A percentile compares a stretch with the other conserved stretches of the same genome.
These are phyloP conservation scores for Curvularia sp. DNA, from an alignment of 2,329 filamentous ascomycete species.

Conservation along the genomic window DNA sequence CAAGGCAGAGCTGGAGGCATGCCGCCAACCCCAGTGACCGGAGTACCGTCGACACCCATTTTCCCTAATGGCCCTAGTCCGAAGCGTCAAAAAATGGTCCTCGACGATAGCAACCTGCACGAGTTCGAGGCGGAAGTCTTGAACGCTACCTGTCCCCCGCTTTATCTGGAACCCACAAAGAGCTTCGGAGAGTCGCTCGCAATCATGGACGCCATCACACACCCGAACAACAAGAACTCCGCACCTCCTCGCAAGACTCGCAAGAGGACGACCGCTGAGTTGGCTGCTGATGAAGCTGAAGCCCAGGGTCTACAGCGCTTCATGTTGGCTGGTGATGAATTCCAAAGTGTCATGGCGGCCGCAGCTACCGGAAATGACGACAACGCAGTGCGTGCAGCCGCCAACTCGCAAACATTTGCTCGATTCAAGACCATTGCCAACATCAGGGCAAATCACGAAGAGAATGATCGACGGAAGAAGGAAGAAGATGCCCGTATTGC, in stretches of 20 bases:
- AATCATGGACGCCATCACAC: slow-evolving; percentile 73
- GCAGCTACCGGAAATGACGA: slow-evolving; percentile 71
- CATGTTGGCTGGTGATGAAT: slow-evolving; percentile 91
- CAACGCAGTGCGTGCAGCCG: slow-evolving; percentile 65
- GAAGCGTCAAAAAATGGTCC: slow-evolving; percentile 75
- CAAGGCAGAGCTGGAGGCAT: slow-evolving; percentile 58
- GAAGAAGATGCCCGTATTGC: slow-evolving; percentile 57
- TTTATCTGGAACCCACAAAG: slow-evolving; percentile 79
- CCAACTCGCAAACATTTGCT: slow-evolving; percentile 87
- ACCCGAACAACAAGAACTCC: slow-evolving; percentile 77
- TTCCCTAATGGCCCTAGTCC: slow-evolving; percentile 69
- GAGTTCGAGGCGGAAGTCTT: slow-evolving; percentile 79
- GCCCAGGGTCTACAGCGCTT: slow-evolving; percentile 89
- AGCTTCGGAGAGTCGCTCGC: slow-evolving; percentile 72
- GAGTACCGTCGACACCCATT: slow-evolving; percentile 62
- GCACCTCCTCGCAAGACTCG: slow-evolving; percentile 86
- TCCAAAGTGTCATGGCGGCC: slow-evolving; percentile 67
- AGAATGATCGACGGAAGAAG: slow-evolving; percentile 65
- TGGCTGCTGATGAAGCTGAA: slow-evolving; percentile 92
- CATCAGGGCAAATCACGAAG: slow-evolving; percentile 78
- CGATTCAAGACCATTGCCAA: slow-evolving; percentile 90
- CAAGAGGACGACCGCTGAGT: slow-evolving; percentile 92
- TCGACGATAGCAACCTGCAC: slow-evolving; percentile 76
- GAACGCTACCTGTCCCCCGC: slow-evolving; percentile 73
- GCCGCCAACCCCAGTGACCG: slow-evolving; percentile 69